Percentiles rank a stretch among this genome's conserved stretches.
Conservation (phyloP, 345 rosid species). For the Brassica cretica region DNA sequence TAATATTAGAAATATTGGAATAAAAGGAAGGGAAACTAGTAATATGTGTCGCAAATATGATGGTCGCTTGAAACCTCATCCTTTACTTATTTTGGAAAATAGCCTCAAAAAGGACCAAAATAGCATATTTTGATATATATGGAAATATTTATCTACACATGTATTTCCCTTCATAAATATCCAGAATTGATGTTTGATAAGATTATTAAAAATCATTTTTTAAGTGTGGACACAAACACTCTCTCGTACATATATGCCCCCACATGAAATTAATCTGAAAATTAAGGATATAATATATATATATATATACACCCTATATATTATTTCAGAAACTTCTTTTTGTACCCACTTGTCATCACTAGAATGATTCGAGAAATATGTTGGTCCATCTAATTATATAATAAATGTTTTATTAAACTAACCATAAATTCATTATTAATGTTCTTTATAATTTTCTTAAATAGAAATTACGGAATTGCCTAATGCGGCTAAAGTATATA, state of each 20-base stretch:
- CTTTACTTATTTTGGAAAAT: conserved; percentile 54
- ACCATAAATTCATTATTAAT: too few relatives aligned
- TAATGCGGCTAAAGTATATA: too few relatives aligned
- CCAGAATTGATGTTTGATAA: conserved; percentile 4
- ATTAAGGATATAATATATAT: background rate
- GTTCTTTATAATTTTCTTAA: too few relatives aligned
- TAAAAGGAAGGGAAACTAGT: conserved; percentile 9
- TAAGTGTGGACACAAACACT: conserved; percentile 38
- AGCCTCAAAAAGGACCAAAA: conserved; percentile 27
- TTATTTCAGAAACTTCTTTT: too few relatives aligned
- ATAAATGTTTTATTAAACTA: too few relatives aligned
- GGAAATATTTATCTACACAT: conserved; percentile 31
- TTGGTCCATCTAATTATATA: too few relatives aligned
- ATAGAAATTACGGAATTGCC: too few relatives aligned
- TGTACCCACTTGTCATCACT: too few relatives aligned
- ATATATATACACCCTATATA: too few relatives aligned
- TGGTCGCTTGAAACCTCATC: conserved; percentile 40
- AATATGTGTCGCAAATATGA: conserved; percentile 37
- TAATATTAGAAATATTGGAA: background rate
- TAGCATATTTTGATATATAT: conserved; percentile 29
- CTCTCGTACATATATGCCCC: background rate
- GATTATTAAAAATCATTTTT: background rate
- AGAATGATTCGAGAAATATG: too few relatives aligned
- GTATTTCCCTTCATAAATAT: conserved; percentile 31
- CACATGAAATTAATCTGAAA: conserved; percentile 4